Evolutionary conservation across 1,284 basidiomycete genomes (phyloP), one percentile per base, ranked within the genome.

Genomic region (Marasmius oreades): DNA sequence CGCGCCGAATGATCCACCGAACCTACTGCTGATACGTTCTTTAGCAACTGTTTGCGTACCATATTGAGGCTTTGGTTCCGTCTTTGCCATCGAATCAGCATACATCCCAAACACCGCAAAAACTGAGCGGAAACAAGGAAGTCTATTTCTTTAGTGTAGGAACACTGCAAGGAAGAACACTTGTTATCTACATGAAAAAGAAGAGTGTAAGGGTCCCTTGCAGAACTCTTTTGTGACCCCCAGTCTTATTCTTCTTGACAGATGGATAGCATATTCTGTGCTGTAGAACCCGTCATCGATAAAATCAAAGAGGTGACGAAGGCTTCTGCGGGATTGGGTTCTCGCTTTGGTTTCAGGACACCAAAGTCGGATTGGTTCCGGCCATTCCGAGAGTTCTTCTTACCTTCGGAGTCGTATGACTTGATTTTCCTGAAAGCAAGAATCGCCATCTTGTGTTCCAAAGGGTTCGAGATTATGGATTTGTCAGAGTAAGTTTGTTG

Each of bases 101-200:
- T 64, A 82, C 83, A 7, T 80, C 83, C 0, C 85, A 88, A 60
- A 84, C 85, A 2, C 93, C 95, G 0, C 92, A 97, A 67, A 91
- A 93, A 62, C 78, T 98, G 33, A 93, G 90, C 66, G 89, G 92
- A 8, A 87, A 86, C 63, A 87, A 91, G 65, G 95, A 97, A 64
- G 94, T 98, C 7, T 85, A 91, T 59, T 98, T 96, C 75, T 98
- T 99, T 76, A 90, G 87, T 55, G 92, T 97, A 22, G 96, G 96
- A 20, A 87, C 86, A 58, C 78, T 96, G 36, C 83, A 86, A 34
- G 90, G 86, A 26, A 82, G 93, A 12, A 96, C 94, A 0, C 76
- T 97, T 20, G 89, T 99, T 7, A 88, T 97, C 55, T 98, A 95
- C 72, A 95, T 95, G 87, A 96, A 95, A 79, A 92, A 90, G 74